Percentiles rank a stretch among this genome's conserved stretches.
These are phyloP conservation scores for Fraxinus baroniana DNA, from an alignment of 305 asterid species.

Conservation along the genomic window DNA sequence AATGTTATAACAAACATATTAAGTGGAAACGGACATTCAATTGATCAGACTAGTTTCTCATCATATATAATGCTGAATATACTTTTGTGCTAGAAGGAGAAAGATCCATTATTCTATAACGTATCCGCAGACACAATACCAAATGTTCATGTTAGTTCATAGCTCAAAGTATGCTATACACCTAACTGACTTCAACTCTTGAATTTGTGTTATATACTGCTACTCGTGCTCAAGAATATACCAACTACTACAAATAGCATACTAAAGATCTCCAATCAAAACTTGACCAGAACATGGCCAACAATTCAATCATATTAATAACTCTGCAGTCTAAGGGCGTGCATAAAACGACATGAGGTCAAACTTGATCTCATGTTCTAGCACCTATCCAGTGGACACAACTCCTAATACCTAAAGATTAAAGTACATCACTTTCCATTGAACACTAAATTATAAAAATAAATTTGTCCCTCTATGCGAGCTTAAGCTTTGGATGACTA, in stretches of 20 bases:
- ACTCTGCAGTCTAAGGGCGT: background rate
- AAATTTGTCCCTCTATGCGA: background rate
- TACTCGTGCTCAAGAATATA: background rate
- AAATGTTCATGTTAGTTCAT: background rate
- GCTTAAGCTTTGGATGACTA: background rate
- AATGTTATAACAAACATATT: background rate
- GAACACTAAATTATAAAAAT: background rate
- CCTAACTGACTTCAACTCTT: background rate
- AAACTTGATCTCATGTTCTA: background rate
- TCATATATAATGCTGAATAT: background rate
- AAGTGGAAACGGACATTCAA: background rate
- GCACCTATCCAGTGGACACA: background rate
- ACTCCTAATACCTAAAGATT: background rate
- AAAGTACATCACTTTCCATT: background rate
- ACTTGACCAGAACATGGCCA: background rate
- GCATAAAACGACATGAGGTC: background rate
- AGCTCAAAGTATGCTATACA: conserved; percentile 10
- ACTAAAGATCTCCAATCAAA: background rate
- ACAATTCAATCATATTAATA: background rate
- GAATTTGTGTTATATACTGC: background rate
- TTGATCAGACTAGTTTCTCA: background rate
- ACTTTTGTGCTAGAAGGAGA: background rate
- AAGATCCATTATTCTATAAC: background rate
- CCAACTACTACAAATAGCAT: conserved; percentile 6
- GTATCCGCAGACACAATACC: background rate